Percentiles rank a stretch among this genome's conserved stretches.
Evolutionary conservation across 257 asterid species (phyloP).

Genomic region (Buddleja alternifolia): DNA sequence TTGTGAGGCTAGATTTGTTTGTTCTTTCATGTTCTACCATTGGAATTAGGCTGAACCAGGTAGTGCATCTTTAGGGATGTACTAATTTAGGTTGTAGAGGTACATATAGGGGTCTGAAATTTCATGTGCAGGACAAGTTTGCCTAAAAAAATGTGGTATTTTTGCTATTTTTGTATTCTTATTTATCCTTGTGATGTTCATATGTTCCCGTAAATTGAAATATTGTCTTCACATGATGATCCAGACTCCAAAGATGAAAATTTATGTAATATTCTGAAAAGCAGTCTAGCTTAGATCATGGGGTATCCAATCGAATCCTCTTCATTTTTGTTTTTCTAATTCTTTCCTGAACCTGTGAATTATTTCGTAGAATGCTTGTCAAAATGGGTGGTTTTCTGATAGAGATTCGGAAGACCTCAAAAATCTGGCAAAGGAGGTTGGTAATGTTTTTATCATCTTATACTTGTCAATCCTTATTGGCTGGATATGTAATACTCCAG

Average conservation of each 20-base stretch:
- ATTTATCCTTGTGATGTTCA: conserved; percentile 21
- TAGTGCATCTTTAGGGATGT: conserved; percentile 15
- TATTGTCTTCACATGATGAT: conserved; percentile 9
- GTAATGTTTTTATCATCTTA: conserved; percentile 10
- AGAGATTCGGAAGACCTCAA: conserved; percentile 65
- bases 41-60: conserved; percentile 7
- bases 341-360: conserved; percentile 24
- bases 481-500: conserved; percentile 16
- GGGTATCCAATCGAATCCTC: background rate
- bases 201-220: background rate
- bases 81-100: background rate
- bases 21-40: conserved; percentile 18
- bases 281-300: conserved; percentile 5
- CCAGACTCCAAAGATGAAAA: no score
- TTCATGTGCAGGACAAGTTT: conserved; percentile 6
- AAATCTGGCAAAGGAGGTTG: conserved; percentile 62
- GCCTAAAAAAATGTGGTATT: background rate
- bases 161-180: background rate
- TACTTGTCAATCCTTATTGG: background rate
- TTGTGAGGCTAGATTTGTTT: background rate
- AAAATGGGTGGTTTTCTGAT: conserved; percentile 71
- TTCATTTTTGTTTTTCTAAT: conserved; percentile 13
- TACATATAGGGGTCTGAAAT: conserved; percentile 3
- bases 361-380: conserved; percentile 76
- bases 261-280: background rate